A percentile compares a stretch with the other conserved stretches of the same genome.
Conservation (phyloP, 2,329 filamentous ascomycete species). For the Bisporella sp. region DNA sequence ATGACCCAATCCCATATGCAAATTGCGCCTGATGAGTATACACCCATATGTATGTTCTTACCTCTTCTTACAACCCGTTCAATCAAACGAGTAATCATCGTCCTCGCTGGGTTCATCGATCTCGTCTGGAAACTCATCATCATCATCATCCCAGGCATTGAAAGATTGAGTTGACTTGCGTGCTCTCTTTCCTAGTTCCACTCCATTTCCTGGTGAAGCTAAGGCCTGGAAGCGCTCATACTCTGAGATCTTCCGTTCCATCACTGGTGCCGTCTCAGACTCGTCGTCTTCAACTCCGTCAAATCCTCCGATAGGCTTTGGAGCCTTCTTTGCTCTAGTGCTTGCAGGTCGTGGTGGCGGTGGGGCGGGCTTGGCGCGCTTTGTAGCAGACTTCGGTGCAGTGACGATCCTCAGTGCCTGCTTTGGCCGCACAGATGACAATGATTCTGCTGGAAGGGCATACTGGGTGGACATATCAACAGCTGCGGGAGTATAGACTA, state of each 20-base stretch:
- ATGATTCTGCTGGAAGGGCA: no score
- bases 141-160: no score
- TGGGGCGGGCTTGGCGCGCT: constrained; percentile 2
- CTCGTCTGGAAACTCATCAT: no score
- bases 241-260: constrained; percentile 17
- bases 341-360: constrained; percentile 13
- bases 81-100: no score
- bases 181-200: constrained; percentile 19
- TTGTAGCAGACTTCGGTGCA: constrained; percentile 6
- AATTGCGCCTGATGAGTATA: no score
- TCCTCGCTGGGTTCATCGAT: no score
- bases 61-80: no score
- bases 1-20: no score
- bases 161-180: constrained; percentile 7
- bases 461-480: neutral
- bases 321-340: constrained; percentile 15
- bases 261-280: constrained; percentile 3
- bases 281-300: constrained; percentile 14
- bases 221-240: constrained; percentile 24
- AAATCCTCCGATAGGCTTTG: constrained; percentile 8
- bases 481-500: neutral
- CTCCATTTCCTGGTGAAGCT: constrained; percentile 15
- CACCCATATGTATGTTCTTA: no score
- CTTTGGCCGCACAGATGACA: no score
- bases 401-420: neutral